phyloP scores from a whole-genome alignment of 2,329 filamentous ascomycete genomes.

The Xylariales sp. region DNA sequence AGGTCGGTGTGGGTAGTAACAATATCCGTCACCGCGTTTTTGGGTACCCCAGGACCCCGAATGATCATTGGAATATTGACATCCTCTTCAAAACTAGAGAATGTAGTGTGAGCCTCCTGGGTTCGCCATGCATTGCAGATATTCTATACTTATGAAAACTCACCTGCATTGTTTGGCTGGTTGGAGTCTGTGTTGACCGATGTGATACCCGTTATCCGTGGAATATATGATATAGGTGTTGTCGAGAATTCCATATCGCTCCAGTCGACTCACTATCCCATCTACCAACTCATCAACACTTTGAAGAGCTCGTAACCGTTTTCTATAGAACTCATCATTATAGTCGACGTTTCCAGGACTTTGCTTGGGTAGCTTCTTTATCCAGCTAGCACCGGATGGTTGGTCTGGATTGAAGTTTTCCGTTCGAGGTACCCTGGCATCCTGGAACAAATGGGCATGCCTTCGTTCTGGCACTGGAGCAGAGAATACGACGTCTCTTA shows the following conservation, averaged over 20 bases:
- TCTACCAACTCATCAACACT: conserved; percentile 52
- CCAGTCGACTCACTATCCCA: conserved; percentile 37
- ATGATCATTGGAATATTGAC: conserved; percentile 54
- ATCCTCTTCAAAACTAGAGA: conserved; percentile 55
- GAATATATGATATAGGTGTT: conserved; percentile 57
- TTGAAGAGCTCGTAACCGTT: conserved; percentile 47
- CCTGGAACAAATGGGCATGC: conserved; percentile 56
- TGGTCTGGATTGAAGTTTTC: conserved; percentile 60
- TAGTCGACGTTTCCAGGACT: conserved; percentile 37
- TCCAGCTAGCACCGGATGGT: conserved; percentile 35
- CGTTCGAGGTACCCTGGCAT: conserved; percentile 53
- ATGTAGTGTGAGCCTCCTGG: too few species aligned
- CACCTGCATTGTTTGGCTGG: conserved; percentile 49
- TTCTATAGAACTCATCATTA: conserved; percentile 47
- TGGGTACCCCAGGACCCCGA: conserved; percentile 47
- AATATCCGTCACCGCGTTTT: conserved; percentile 32
- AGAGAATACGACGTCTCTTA: conserved; percentile 30
- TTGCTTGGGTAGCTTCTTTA: conserved; percentile 34
- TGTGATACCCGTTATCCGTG: conserved; percentile 57
- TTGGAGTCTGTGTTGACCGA: conserved; percentile 53
- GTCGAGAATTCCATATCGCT: conserved; percentile 31
- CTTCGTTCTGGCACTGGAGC: conserved; percentile 53
- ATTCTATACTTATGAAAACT: neutral
- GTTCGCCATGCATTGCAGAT: neutral
- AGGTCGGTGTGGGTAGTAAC: conserved; percentile 61